A percentile compares a stretch with the other conserved stretches of the same genome.
phyloP scores from a whole-genome alignment of 139 green algal genomes.

The Chlorella sp. region DNA sequence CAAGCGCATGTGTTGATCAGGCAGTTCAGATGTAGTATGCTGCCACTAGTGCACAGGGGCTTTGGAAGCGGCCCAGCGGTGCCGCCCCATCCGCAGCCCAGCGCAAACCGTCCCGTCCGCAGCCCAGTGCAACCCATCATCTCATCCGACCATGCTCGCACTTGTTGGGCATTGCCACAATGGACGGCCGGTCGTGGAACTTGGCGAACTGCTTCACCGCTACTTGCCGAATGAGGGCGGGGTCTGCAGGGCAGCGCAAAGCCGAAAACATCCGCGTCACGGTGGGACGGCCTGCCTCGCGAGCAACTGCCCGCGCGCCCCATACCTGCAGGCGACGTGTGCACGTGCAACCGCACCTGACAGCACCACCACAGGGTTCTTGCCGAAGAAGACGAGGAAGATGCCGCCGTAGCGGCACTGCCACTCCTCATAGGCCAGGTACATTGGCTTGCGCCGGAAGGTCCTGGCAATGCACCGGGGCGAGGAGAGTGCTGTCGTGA shows the following conservation, averaged over 20 bases:
- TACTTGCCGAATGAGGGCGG: constrained; percentile 16
- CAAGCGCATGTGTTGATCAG: neutral
- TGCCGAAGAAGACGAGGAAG: constrained; percentile 22
- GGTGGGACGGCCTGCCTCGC: too few relatives aligned
- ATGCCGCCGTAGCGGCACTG: constrained; percentile 6
- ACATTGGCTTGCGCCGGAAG: neutral
- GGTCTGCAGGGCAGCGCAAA: constrained; percentile 14
- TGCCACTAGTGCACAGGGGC: too few relatives aligned
- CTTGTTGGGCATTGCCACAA: neutral
- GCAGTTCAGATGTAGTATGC: too few relatives aligned
- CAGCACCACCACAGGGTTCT: constrained; percentile 14
- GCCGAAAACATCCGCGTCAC: too few relatives aligned
- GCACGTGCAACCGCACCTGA: neutral
- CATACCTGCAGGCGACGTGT: neutral
- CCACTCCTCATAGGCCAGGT: neutral
- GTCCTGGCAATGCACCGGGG: too few relatives aligned
- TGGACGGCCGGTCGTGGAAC: constrained; percentile 4
- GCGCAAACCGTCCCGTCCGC: too few relatives aligned
- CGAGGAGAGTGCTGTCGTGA: too few relatives aligned
- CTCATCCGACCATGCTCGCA: neutral
- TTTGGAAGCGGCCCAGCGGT: too few relatives aligned
- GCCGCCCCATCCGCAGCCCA: too few relatives aligned
- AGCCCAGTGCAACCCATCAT: too few relatives aligned
- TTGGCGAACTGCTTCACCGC: constrained; percentile 12
- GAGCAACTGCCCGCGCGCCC: too few relatives aligned